Evolutionary conservation across 768 basidiomycete genomes (phyloP), one percentile per base, ranked within the genome.

Genomic region (Suillus clintonianus): DNA sequence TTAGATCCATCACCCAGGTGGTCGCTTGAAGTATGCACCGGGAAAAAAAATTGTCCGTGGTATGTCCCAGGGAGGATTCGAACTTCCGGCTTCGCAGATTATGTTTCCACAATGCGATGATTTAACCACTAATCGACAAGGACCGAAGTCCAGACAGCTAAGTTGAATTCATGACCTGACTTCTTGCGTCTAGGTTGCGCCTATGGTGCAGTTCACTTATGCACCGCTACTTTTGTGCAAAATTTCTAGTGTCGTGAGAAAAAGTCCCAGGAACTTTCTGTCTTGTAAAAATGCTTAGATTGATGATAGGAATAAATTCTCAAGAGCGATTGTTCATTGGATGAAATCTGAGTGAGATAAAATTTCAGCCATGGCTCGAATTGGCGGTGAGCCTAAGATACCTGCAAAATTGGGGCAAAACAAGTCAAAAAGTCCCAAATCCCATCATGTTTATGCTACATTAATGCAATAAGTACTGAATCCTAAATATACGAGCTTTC

Each of bases 211-310:
- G 55, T 43, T 63, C 64, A 65, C 64, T 55, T 67, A 62, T n/a
- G 30, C 11, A 45, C 66, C 41, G 48, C 66, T 53, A 62, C 43
- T 41, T 68, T 61, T 58, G 62, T 56, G 62, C 67, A 67, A 64
- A 60, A 5, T 56, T 54, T 58, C 32, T 57, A n/a, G 8, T 2
- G 6, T 27, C 5, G 39, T 30, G 30, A 63, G 54, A 66, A 60
- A 30, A 58, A 30, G 34, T 50, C 36, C 5, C 17, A 1, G 39
- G 42, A 50, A 56, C 32, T 63, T 43, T 63, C 60, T 42, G 55
- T 67, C 54, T 68, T 59, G 42, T 39, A 55, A 61, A 67, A 68
- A 67, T 42, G 42, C 61, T 64, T 63, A 37, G 37, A 67, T 67
- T 59, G 17, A 56, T 55, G 47, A 36, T 34, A 56, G 54, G 39